A percentile compares a stretch with the other conserved stretches of the same genome.
These are phyloP conservation scores for Penicillium desertorum DNA, from an alignment of 495 filamentous ascomycete species.

Conservation along the genomic window DNA sequence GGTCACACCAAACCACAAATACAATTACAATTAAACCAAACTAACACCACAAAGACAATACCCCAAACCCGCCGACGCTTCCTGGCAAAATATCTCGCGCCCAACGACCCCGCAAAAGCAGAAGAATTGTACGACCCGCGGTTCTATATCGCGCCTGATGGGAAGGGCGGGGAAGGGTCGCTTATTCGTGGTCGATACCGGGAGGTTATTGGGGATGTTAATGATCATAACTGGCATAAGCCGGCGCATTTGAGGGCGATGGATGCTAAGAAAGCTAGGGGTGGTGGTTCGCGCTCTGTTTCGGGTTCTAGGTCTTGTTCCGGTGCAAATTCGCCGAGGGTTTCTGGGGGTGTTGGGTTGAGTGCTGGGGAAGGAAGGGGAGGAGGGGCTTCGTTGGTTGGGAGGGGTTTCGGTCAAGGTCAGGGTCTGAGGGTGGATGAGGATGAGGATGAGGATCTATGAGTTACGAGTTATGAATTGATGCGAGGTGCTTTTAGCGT, in stretches of 20 bases:
- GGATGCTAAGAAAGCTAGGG: conserved; percentile 10
- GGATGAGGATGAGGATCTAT: conserved; percentile 8
- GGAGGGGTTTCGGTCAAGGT: not conserved
- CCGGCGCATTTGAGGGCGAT: conserved; percentile 13
- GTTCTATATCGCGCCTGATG: conserved; percentile 25
- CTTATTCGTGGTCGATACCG: not conserved
- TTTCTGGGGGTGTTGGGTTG: not conserved
- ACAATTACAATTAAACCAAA: not conserved
- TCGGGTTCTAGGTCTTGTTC: conserved; percentile 5
- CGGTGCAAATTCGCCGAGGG: not conserved
- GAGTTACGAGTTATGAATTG: not conserved
- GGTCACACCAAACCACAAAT: not conserved
- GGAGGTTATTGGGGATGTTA: conserved; percentile 18
- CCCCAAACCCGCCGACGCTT: conserved; percentile 45
- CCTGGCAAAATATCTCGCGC: conserved; percentile 35
- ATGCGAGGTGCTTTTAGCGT: not conserved
- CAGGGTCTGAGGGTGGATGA: not conserved
- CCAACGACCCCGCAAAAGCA: conserved; percentile 30
- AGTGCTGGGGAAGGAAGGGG: too few relatives aligned
- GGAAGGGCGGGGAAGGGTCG: conserved; percentile 3
- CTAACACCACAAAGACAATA: conserved; percentile 29
- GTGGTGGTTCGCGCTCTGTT: conserved; percentile 11
- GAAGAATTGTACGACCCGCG: conserved; percentile 33
- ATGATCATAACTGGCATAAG: conserved; percentile 22
- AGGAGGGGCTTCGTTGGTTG: not conserved